Conservation (phyloP, 2,329 filamentous ascomycete genomes). For the Botryotinia convoluta region DNA sequence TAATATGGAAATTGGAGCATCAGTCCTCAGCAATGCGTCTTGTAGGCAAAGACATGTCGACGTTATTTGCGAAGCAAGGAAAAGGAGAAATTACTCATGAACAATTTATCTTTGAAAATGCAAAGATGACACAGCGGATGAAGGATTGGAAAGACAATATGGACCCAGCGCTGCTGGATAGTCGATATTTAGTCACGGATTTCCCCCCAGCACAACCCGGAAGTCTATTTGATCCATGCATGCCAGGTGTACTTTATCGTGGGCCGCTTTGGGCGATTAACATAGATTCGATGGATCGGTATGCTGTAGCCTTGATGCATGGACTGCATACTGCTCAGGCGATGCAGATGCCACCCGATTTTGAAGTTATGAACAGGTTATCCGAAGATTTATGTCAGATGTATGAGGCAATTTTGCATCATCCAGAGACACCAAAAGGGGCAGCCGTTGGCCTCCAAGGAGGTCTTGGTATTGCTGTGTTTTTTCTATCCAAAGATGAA, state of each 20-base stretch:
- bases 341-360: constrained; percentile 46
- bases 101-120: constrained; percentile 63
- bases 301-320: constrained; percentile 77
- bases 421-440: constrained; percentile 67
- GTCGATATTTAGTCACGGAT: constrained; percentile 60
- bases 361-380: constrained; percentile 54
- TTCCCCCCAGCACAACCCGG: constrained; percentile 47
- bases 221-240: constrained; percentile 70
- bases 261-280: constrained; percentile 73
- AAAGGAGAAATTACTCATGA: constrained; percentile 62
- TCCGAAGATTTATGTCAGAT: constrained; percentile 72
- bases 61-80: constrained; percentile 68
- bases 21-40: constrained; percentile 65
- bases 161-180: constrained; percentile 59
- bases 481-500: constrained; percentile 76
- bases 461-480: constrained; percentile 68
- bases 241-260: constrained; percentile 66
- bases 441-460: constrained; percentile 72
- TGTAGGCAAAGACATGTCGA: constrained; percentile 76
- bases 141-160: constrained; percentile 54
- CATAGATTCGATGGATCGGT: constrained; percentile 71
- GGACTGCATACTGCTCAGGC: constrained; percentile 66
- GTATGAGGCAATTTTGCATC: constrained; percentile 74
- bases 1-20: constrained; percentile 66
- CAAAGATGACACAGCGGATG: constrained; percentile 49